Base-by-base conservation (phyloP, 768 basidiomycete species). In the Lactifluus piperatus region DNA sequence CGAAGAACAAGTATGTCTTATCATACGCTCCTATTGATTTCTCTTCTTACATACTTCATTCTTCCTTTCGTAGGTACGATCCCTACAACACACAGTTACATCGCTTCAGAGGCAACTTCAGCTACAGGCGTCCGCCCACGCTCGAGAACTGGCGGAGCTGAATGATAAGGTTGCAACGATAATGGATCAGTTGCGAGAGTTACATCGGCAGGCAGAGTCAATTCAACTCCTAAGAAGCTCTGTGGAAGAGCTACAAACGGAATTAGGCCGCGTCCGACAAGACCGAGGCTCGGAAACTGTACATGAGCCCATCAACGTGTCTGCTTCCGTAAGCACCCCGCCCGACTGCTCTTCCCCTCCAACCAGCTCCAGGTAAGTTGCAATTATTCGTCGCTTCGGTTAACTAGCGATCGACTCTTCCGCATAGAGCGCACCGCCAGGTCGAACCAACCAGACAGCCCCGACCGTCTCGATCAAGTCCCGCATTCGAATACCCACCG, bases 401-500 rank as follows among this genome's bases (percentile, higher is more conserved):
- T 30, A 22, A 16, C 57, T 37, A 32, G 10, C 11, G 50, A 56
- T 18, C 13, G 10, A 54, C 34, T 29, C 24, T 29, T 24, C 22
- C 24, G 8, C 20, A 22, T 37, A 51, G 53, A 20, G n/a, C 43
- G 1, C 47, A 46, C 34, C 56, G 56, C 29, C 57, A 45, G 37
- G 54, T 22, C 34, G 55, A 61, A 54, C 20, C 52, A 41, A 56
- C 20, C 10, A 57, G 55, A 3, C 29, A 39, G 27, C 26, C 50
- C 24, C 51, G 60, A 32, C 24, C 37, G 9, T 45, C 51, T 20
- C 56, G 50, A 54, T 48, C 56, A 11, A 64, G 56, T 27, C 61
- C 63, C 3, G 60, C 60, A 39, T 64, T 63, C 22, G 64, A 64
- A 54, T 63, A 64, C 22, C 64, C 64, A 11, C 51, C 57, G 10